Percentiles rank a stretch among this genome's conserved stretches.
Conservation (phyloP, 805 yeast species). For the Ogataea pini region DNA sequence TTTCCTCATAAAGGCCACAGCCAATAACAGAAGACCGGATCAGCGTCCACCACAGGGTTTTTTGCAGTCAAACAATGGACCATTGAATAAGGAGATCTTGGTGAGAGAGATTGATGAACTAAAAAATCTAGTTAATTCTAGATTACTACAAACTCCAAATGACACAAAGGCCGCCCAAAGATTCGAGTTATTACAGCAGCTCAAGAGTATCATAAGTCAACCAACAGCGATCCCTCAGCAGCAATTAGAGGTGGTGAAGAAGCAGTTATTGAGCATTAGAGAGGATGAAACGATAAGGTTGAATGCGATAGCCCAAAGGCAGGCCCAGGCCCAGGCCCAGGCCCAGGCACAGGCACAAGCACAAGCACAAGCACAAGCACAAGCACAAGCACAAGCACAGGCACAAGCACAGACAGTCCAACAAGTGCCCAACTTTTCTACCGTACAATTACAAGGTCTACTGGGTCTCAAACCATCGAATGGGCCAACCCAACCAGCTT, state of each 20-base stretch:
- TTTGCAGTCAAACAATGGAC: conserved; percentile 5
- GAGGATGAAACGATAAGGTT: conserved; percentile 36
- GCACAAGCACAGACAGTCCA: conserved; percentile 27
- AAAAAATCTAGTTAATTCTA: conserved; percentile 44
- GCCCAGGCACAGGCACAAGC: conserved; percentile 27
- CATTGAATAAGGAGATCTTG: conserved; percentile 23
- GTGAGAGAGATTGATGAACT: conserved; percentile 38
- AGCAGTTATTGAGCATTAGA: conserved; percentile 35
- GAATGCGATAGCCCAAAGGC: conserved; percentile 26
- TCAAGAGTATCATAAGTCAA: conserved; percentile 40
- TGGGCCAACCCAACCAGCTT: conserved; percentile 1
- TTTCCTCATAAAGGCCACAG: conserved; percentile 65
- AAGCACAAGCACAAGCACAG: conserved; percentile 29
- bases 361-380: conserved; percentile 17
- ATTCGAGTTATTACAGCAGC: conserved; percentile 45
- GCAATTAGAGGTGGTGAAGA: conserved; percentile 34
- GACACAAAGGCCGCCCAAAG: conserved; percentile 46
- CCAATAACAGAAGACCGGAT: conserved; percentile 34
- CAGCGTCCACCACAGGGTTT: conserved; percentile 12
- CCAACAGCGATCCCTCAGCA: conserved; percentile 30
- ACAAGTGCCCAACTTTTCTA: conserved; percentile 37
- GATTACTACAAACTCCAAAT: conserved; percentile 36
- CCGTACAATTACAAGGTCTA: conserved; percentile 32
- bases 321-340: conserved; percentile 26
- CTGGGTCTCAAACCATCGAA: conserved; percentile 11